A percentile compares a stretch with the other conserved stretches of the same genome.
phyloP scores from a whole-genome alignment of 2,329 filamentous ascomycete genomes.

The Fonsecaea nubica region DNA sequence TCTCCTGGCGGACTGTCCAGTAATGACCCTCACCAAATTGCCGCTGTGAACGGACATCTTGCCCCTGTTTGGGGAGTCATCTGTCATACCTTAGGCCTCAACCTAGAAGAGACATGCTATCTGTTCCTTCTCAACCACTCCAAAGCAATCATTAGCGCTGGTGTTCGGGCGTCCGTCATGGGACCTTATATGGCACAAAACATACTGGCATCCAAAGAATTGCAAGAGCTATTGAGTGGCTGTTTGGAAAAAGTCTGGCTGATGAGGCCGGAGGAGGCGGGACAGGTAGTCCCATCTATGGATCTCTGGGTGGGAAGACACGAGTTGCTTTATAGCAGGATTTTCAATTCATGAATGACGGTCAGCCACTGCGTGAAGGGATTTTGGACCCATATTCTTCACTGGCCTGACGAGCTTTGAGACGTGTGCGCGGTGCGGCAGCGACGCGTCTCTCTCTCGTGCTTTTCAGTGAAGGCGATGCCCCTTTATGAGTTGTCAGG shows the following conservation, averaged over 20 bases:
- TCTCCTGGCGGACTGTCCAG: conserved; percentile 42
- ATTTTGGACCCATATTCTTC: not conserved
- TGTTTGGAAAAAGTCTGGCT: conserved; percentile 59
- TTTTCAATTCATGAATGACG: conserved; percentile 66
- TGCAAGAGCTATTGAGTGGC: conserved; percentile 60
- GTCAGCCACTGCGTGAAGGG: not conserved
- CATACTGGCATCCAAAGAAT: conserved; percentile 59
- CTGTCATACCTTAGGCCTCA: conserved; percentile 59
- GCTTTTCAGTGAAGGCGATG: not conserved
- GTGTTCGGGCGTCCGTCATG: conserved; percentile 68
- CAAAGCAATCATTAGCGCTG: conserved; percentile 67
- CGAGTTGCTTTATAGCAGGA: conserved; percentile 69
- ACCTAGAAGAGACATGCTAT: conserved; percentile 62
- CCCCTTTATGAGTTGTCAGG: not conserved
- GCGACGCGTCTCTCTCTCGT: not conserved
- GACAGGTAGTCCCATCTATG: conserved; percentile 65
- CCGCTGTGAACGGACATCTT: conserved; percentile 60
- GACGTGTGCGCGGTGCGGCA: not conserved
- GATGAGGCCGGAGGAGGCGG: conserved; percentile 60
- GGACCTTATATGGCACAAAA: conserved; percentile 70
- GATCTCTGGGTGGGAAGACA: conserved; percentile 71
- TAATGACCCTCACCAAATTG: not conserved
- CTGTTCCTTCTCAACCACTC: conserved; percentile 69
- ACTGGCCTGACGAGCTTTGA: not conserved
- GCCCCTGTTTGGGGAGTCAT: conserved; percentile 67